phyloP scores from a whole-genome alignment of 2,329 filamentous ascomycete genomes.

The Helotiales sp. region DNA sequence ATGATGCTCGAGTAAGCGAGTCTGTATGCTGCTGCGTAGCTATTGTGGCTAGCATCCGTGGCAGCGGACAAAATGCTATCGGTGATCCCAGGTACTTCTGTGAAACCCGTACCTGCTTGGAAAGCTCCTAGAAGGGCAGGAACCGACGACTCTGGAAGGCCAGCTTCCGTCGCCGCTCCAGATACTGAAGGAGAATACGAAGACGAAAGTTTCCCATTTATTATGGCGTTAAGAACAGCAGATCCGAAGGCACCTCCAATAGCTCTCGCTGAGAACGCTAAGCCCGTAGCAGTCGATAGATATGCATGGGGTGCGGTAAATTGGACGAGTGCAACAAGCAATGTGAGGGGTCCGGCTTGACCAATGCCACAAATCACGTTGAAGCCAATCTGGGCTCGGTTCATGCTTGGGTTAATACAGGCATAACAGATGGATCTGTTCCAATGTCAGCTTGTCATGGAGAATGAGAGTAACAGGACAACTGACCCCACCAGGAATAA shows the following conservation, averaged over 20 bases:
- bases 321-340: slow-evolving; percentile 51
- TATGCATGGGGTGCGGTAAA: slow-evolving; percentile 54
- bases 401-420: slow-evolving; percentile 44
- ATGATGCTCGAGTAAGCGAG: slow-evolving; percentile 51
- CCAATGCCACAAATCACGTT: slow-evolving; percentile 49
- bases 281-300: slow-evolving; percentile 52
- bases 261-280: slow-evolving; percentile 53
- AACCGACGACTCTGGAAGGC: slow-evolving; percentile 41
- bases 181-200: slow-evolving; percentile 43
- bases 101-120: slow-evolving; percentile 35
- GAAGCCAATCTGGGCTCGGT: slow-evolving; percentile 46
- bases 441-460: slow-evolving; percentile 6
- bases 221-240: slow-evolving; percentile 51
- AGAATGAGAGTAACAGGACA: neutral
- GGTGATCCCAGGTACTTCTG: slow-evolving; percentile 40
- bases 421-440: slow-evolving; percentile 46
- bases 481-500: slow-evolving; percentile 49
- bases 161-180: slow-evolving; percentile 43
- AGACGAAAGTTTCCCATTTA: slow-evolving; percentile 45
- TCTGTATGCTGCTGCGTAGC: slow-evolving; percentile 49
- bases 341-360: slow-evolving; percentile 49
- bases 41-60: slow-evolving; percentile 41
- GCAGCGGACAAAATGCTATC: slow-evolving; percentile 40
- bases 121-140: slow-evolving; percentile 42
- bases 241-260: slow-evolving; percentile 55